Evolutionary conservation across 1,139 yeast species (phyloP).

Genomic region (Blastobotrys illinoisensis): DNA sequence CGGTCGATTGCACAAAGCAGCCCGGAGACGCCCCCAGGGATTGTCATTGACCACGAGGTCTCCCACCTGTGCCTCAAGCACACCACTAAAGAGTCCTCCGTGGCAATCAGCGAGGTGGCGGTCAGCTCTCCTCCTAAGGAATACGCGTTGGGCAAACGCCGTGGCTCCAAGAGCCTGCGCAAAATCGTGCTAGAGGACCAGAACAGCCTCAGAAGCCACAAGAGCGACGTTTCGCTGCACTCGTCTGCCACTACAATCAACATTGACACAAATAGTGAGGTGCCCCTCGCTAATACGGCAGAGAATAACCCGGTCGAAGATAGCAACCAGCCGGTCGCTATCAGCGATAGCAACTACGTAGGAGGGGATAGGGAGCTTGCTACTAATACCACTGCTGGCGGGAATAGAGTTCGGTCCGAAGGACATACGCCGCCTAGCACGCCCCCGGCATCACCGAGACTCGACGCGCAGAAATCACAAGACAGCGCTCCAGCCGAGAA

Average conservation of each 20-base stretch:
- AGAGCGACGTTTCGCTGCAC: not conserved
- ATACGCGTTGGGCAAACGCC: not conserved
- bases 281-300: not conserved
- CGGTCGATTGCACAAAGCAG: not conserved
- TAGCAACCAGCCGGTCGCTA: not conserved
- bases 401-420: not conserved
- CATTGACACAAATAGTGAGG: not conserved
- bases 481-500: not conserved
- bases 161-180: not conserved
- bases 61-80: not conserved
- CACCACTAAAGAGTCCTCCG: not conserved
- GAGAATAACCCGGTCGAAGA: not conserved
- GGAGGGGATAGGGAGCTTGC: not conserved
- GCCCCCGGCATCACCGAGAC: not conserved
- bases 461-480: not conserved
- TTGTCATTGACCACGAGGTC: not conserved
- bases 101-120: not conserved
- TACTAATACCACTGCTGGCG: not conserved
- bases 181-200: not conserved
- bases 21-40: not conserved
- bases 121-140: not conserved
- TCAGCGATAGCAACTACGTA: not conserved
- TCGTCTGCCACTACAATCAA: not conserved
- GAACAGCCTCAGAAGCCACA: not conserved
- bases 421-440: not conserved